Percentiles rank a stretch among this genome's conserved stretches.
Conservation (phyloP, 2,329 filamentous ascomycete genomes). For the Talaromyces rugulosus region DNA sequence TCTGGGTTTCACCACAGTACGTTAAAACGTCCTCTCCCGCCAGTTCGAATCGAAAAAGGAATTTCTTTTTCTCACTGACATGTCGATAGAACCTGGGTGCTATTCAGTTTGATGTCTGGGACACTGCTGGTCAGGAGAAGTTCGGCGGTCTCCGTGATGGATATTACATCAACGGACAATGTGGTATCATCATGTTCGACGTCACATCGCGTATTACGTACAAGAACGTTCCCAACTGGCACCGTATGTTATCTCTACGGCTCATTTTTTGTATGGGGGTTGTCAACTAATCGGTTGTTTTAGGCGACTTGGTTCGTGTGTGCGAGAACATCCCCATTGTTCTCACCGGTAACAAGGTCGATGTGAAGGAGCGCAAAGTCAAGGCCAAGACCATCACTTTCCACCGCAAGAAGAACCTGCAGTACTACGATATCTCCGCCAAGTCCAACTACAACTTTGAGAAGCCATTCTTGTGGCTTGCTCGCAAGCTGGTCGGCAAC, state of each 20-base stretch:
- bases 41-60: background rate
- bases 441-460: slow-evolving; percentile 99
- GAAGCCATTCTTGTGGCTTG: slow-evolving; percentile 99
- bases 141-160: slow-evolving; percentile 98
- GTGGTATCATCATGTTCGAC: slow-evolving; percentile 99
- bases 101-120: slow-evolving; percentile 99
- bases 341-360: slow-evolving; percentile 98
- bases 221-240: slow-evolving; percentile 99
- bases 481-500: slow-evolving; percentile 97
- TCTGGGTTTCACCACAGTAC: slow-evolving; percentile 94
- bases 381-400: slow-evolving; percentile 99
- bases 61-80: slow-evolving; percentile 23
- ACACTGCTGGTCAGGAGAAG: slow-evolving; percentile 98
- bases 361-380: slow-evolving; percentile 99
- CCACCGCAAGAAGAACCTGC: slow-evolving; percentile 99
- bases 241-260: slow-evolving; percentile 66
- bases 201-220: slow-evolving; percentile 99
- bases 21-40: slow-evolving; percentile 36
- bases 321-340: slow-evolving; percentile 99
- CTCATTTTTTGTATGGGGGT: slow-evolving; percentile 3
- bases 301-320: slow-evolving; percentile 96
- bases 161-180: slow-evolving; percentile 99
- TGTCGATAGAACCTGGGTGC: slow-evolving; percentile 72
- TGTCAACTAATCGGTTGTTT: slow-evolving; percentile 12
- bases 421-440: slow-evolving; percentile 99